phyloP scores from a whole-genome alignment of 139 green algal species.

The Tetraselmis chui region DNA sequence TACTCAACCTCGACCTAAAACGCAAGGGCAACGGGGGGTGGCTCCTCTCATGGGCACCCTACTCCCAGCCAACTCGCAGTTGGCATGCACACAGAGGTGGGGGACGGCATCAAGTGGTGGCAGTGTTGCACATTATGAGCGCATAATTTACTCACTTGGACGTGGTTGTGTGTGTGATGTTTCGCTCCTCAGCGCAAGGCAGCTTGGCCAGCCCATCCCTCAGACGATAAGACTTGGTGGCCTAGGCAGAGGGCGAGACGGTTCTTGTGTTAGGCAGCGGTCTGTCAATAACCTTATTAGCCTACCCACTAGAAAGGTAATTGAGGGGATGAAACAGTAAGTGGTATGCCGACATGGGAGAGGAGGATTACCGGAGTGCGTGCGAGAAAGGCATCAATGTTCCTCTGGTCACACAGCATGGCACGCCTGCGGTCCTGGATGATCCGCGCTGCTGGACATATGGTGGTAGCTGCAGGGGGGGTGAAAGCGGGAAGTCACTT shows the following conservation, averaged over 20 bases:
- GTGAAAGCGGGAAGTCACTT: not conserved
- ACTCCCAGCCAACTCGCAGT: not conserved
- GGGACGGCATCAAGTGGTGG: not conserved
- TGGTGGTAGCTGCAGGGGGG: not conserved
- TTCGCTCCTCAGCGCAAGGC: not conserved
- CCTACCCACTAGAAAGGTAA: too few relatives aligned
- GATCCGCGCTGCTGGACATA: not conserved
- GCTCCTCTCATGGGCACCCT: too few relatives aligned
- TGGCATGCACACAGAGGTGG: not conserved
- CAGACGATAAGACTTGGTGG: not conserved
- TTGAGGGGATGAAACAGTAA: not conserved
- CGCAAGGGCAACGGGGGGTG: not conserved
- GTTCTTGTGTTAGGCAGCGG: too few relatives aligned
- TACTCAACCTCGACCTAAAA: not conserved
- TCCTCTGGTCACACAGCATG: not conserved
- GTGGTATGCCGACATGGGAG: not conserved
- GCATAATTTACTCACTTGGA: not conserved
- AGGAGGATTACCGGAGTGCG: not conserved
- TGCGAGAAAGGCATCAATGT: not conserved
- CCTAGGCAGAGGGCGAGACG: not conserved
- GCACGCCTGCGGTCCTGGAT: not conserved
- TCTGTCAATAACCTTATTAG: too few relatives aligned
- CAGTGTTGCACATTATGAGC: not conserved
- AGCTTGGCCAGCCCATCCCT: not conserved
- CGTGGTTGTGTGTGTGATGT: not conserved